Percentiles rank a stretch among this genome's conserved stretches.
Evolutionary conservation across 1,284 basidiomycete genomes (phyloP).

Genomic region (Inonotus hispidus): DNA sequence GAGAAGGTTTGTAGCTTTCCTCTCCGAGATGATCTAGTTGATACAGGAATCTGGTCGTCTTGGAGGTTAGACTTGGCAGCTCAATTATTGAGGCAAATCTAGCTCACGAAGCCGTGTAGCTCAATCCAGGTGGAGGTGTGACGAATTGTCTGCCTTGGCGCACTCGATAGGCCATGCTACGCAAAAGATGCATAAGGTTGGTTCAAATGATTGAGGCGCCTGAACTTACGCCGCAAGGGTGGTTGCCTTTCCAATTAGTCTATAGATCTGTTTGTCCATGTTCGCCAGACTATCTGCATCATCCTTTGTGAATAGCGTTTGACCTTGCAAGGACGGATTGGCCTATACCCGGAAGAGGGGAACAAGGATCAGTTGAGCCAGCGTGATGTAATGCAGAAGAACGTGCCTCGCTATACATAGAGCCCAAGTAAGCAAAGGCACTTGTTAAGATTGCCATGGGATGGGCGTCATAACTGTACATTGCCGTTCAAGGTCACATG

Average conservation of each 20-base stretch:
- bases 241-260: constrained; percentile 82
- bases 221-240: constrained; percentile 72
- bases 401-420: constrained; percentile 79
- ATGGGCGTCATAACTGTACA: constrained; percentile 72
- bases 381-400: constrained; percentile 23
- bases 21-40: constrained; percentile 79
- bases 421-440: constrained; percentile 80
- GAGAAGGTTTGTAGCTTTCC: constrained; percentile 71
- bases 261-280: constrained; percentile 88
- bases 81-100: neutral
- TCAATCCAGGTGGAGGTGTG: constrained; percentile 74
- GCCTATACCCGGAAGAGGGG: constrained; percentile 37
- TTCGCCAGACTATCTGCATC: constrained; percentile 59
- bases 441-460: constrained; percentile 86
- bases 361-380: neutral
- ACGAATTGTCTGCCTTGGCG: constrained; percentile 86
- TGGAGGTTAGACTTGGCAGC: neutral
- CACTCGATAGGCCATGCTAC: constrained; percentile 82
- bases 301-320: constrained; percentile 70
- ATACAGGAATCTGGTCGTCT: constrained; percentile 66
- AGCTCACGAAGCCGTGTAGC: constrained; percentile 71
- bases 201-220: constrained; percentile 2
- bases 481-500: neutral
- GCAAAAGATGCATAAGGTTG: neutral
- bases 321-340: constrained; percentile 45